Percentiles rank a stretch among this genome's conserved stretches.
Conservation (phyloP, 2,329 filamentous ascomycete species). For the Stemphylium lycopersici region DNA sequence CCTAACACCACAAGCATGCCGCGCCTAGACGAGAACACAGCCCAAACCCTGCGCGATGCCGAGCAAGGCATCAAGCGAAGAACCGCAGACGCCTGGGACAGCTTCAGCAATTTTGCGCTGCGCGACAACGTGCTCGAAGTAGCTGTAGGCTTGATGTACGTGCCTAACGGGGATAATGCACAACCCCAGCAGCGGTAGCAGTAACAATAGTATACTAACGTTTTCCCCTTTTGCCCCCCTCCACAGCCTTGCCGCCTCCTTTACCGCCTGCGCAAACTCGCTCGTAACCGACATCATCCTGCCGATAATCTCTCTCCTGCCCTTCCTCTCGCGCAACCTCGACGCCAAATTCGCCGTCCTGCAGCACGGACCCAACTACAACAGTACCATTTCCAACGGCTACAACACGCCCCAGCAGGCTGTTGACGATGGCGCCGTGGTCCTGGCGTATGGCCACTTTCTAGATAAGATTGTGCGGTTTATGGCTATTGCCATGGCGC, state of each 20-base stretch:
- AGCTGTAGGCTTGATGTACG: constrained; percentile 74
- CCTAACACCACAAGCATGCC: constrained; percentile 27
- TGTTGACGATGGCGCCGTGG: constrained; percentile 71
- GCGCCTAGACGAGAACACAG: constrained; percentile 38
- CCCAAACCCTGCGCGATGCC: constrained; percentile 55
- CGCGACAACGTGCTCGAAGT: constrained; percentile 78
- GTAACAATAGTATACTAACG: neutral
- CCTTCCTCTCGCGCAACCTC: constrained; percentile 73
- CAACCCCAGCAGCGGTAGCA: no score
- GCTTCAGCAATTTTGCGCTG: constrained; percentile 74
- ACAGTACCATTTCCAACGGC: constrained; percentile 52
- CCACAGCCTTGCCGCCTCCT: constrained; percentile 69
- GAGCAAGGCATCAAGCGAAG: constrained; percentile 52
- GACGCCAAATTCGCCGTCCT: constrained; percentile 76
- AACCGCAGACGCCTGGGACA: constrained; percentile 62
- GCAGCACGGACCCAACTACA: constrained; percentile 59
- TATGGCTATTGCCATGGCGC: constrained; percentile 66
- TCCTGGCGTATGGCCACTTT: constrained; percentile 75
- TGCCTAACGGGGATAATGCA: neutral
- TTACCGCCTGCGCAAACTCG: constrained; percentile 73
- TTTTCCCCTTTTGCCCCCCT: neutral
- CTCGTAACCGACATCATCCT: constrained; percentile 74
- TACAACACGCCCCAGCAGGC: constrained; percentile 76
- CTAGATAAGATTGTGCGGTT: constrained; percentile 71
- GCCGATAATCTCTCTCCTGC: constrained; percentile 70